phyloP scores from a whole-genome alignment of 176 grass and related monocot species.

The Puya raimondii region DNA sequence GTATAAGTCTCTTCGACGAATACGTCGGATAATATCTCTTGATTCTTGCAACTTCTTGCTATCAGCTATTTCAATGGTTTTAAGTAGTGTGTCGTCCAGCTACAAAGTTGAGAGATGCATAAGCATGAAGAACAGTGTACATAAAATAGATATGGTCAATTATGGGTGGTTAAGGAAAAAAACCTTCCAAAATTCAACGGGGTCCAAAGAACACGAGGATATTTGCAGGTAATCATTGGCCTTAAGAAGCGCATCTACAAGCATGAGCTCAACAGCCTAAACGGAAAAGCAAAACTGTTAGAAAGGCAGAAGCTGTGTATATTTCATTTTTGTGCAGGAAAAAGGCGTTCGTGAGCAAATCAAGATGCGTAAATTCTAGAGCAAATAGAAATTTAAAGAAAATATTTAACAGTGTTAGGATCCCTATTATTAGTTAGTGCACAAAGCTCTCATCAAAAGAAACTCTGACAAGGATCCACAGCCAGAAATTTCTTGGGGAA shows the following conservation, averaged over 20 bases:
- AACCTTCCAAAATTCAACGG: conserved; percentile 94
- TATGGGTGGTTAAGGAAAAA: conserved; percentile 8
- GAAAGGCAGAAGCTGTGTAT: not conserved
- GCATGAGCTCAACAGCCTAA: conserved; percentile 88
- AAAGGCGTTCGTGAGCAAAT: too few relatives aligned
- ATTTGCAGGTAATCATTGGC: conserved; percentile 76
- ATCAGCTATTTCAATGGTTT: conserved; percentile 63
- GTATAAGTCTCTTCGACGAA: conserved; percentile 82
- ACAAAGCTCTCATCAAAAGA: too few relatives aligned
- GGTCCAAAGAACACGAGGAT: conserved; percentile 60
- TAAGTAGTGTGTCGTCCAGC: conserved; percentile 91
- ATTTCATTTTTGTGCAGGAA: not conserved
- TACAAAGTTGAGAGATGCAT: conserved; percentile 20
- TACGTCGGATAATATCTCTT: conserved; percentile 61
- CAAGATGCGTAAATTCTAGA: too few relatives aligned
- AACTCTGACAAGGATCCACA: too few relatives aligned
- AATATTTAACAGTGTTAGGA: too few relatives aligned
- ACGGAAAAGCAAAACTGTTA: conserved; percentile 21
- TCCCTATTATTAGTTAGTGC: too few relatives aligned
- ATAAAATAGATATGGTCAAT: conserved; percentile 11
- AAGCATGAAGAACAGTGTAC: conserved; percentile 2
- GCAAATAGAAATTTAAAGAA: too few relatives aligned
- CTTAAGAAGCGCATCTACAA: conserved; percentile 67
- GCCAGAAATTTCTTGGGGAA: too few relatives aligned
- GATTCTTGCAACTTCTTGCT: conserved; percentile 60